These are phyloP conservation scores for Monilinia aucupariae DNA, from an alignment of 2,329 filamentous ascomycete genomes.

Conservation along the genomic window DNA sequence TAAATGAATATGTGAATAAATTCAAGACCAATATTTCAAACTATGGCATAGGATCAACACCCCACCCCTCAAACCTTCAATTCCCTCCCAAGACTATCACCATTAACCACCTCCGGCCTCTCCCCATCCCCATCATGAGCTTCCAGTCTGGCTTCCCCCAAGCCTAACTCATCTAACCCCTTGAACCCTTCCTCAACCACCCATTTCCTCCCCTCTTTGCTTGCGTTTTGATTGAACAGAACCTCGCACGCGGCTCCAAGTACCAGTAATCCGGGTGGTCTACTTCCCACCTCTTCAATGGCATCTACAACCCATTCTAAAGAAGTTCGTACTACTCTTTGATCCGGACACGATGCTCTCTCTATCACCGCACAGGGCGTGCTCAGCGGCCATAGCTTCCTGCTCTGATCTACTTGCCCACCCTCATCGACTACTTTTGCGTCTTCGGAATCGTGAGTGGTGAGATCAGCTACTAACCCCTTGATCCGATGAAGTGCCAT, in stretches of 20 bases:
- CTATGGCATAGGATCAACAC: slow-evolving; percentile 2
- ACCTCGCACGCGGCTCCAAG: slow-evolving; percentile 81
- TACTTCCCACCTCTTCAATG: slow-evolving; percentile 80
- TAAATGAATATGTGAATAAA: background rate
- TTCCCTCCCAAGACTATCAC: slow-evolving; percentile 23
- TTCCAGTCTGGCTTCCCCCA: slow-evolving; percentile 22
- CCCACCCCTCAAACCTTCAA: slow-evolving; percentile 19
- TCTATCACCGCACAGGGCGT: slow-evolving; percentile 93
- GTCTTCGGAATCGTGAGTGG: slow-evolving; percentile 38
- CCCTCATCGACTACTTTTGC: slow-evolving; percentile 32
- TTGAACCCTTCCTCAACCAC: slow-evolving; percentile 80
- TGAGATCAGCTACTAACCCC: slow-evolving; percentile 68
- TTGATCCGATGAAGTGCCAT: slow-evolving; percentile 88
- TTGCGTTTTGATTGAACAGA: slow-evolving; percentile 45
- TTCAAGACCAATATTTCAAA: background rate
- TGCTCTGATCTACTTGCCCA: slow-evolving; percentile 32
- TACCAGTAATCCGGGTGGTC: slow-evolving; percentile 83
- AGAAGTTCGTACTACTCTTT: slow-evolving; percentile 85
- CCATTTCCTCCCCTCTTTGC: slow-evolving; percentile 62
- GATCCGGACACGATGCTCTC: slow-evolving; percentile 87
- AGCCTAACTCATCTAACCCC: slow-evolving; percentile 52
- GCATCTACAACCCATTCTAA: slow-evolving; percentile 72
- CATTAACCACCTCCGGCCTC: slow-evolving; percentile 19
- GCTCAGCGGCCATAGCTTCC: slow-evolving; percentile 60
- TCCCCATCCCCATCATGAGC: slow-evolving; percentile 18